Percentiles rank a stretch among this genome's conserved stretches.
These are phyloP conservation scores for Paratinospora sagittata DNA, from an alignment of 164 flowering plant genomes.

Conservation along the genomic window DNA sequence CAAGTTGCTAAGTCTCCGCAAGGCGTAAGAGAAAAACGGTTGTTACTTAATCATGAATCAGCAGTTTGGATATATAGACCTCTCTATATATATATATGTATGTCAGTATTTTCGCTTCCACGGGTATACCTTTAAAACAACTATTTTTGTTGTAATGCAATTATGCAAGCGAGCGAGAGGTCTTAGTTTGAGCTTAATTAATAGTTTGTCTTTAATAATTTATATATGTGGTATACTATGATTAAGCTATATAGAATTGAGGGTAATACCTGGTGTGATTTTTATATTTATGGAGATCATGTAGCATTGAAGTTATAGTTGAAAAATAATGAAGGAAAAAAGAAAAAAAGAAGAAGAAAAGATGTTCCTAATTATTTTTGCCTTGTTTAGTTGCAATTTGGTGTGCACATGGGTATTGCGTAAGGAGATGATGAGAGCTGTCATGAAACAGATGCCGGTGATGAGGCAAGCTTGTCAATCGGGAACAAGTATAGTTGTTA, in stretches of 20 bases:
- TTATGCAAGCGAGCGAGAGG: constrained; percentile 9
- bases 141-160: constrained; percentile 12
- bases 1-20: constrained; percentile 42
- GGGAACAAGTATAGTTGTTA: no score
- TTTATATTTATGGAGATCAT: neutral
- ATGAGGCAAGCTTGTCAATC: no score
- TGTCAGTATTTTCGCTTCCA: neutral
- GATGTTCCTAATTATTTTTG: neutral
- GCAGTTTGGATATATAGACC: no score
- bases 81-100: neutral
- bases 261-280: neutral
- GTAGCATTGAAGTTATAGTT: neutral
- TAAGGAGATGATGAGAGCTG: no score
- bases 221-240: neutral
- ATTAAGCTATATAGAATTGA: constrained; percentile 1
- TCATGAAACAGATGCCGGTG: no score
- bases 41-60: no score
- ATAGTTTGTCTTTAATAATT: constrained; percentile 2
- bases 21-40: neutral
- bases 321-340: neutral
- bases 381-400: neutral
- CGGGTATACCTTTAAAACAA: neutral
- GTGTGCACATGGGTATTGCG: neutral
- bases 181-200: constrained; percentile 9
- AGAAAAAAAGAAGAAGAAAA: no score